phyloP scores from a whole-genome alignment of 2,329 filamentous ascomycete genomes.

The Juglanconis juglandina region DNA sequence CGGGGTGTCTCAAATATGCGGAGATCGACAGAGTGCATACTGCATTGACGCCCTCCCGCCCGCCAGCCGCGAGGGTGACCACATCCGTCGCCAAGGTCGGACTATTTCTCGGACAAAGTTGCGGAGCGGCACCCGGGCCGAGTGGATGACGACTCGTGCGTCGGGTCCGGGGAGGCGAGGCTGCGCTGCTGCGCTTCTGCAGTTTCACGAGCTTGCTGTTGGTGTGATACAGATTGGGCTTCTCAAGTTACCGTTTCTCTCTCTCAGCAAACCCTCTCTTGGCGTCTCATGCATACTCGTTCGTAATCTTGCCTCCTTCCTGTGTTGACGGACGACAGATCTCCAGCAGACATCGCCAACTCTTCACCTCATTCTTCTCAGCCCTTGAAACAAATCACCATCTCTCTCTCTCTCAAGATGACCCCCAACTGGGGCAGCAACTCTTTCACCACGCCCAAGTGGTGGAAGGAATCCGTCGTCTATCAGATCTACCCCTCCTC shows the following conservation, averaged over 20 bases:
- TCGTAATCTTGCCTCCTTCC: neutral
- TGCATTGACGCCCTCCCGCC: neutral
- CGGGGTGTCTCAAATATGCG: neutral
- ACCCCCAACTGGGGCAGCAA: slow-evolving; percentile 3
- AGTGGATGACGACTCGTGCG: slow-evolving; percentile 10
- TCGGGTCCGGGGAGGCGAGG: neutral
- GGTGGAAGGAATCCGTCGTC: slow-evolving; percentile 60
- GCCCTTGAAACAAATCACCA: neutral
- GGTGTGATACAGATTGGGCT: neutral
- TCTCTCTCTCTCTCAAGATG: neutral
- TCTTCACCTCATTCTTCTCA: neutral
- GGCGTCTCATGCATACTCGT: neutral
- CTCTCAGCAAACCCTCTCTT: neutral
- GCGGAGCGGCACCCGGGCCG: slow-evolving; percentile 10
- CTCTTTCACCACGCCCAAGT: slow-evolving; percentile 28
- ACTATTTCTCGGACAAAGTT: slow-evolving; percentile 17
- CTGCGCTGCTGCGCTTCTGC: neutral
- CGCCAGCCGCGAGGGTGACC: slow-evolving; percentile 3
- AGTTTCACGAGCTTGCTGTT: neutral
- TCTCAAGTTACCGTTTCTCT: neutral
- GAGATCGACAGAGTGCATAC: slow-evolving; percentile 8
- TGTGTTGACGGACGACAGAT: neutral
- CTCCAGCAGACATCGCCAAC: neutral
- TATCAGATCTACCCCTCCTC: slow-evolving; percentile 63
- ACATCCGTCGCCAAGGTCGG: slow-evolving; percentile 10